Base-by-base conservation (phyloP, 177 flowering plant genomes). In the Vitis hybrid region DNA sequence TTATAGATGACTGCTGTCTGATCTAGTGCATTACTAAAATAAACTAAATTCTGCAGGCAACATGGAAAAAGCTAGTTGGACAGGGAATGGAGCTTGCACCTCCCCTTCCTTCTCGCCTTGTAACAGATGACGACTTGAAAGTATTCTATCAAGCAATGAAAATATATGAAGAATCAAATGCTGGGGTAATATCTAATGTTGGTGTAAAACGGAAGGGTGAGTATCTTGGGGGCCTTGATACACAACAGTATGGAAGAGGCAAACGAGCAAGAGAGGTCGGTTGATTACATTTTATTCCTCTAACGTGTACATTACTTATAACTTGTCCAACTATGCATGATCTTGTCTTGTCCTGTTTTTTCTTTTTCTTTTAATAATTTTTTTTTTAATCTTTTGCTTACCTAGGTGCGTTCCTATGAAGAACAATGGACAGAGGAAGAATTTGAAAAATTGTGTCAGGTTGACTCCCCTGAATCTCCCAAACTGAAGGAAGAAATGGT, bases 351-450 rank as follows among this genome's bases (percentile, higher is more conserved):
- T 2, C 14, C 33, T 45, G 11, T 8, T n/a, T 18, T 20, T n/a
- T 55, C 20, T 19, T 10, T 33, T 68, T 39, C 10, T 13, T 18
- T 67, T 13, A 50, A 45, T 49, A 10, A n/a, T 70, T 1, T 68
- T 55, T 13, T 49, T 20, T 66, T 29, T 11, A 1, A 19, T 65
- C 5, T 68, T 74, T 55, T 55, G 3, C 72, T 75, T 72, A 29
- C 31, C 66, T 61, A 96, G 99, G 99, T 96, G 55, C 93, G 99
- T 16, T 96, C 98, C 52, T 96, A 96, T 81, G 99, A 93, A 82
- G 99, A 96, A 75, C 98, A 93, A 78, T 86, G 89, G 97, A 91
- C 98, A 15, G 99, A 96, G 80, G 99, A 96, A 72, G 99, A 96
- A 78, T 96, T 96, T 83, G 99, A 96, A 65, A 96, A 89, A 76